Evolutionary conservation across 2,329 filamentous ascomycete genomes (phyloP).

Genomic region (Grosmannia clavigera): DNA sequence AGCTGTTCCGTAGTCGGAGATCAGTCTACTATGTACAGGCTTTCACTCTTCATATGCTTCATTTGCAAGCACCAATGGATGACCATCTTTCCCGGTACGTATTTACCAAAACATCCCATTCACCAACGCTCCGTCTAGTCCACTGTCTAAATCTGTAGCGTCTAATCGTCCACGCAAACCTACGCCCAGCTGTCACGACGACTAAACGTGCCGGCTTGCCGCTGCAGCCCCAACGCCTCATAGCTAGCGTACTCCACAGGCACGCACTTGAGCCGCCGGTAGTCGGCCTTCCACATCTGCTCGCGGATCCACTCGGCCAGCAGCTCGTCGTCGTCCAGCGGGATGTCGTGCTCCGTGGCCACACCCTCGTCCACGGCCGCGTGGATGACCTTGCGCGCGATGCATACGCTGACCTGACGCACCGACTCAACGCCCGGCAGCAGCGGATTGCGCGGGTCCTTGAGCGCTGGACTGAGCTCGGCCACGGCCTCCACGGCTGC

Average conservation of each 20-base stretch:
- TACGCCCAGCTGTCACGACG: constrained; percentile 7
- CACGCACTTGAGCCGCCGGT: constrained; percentile 50
- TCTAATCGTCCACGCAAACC: neutral
- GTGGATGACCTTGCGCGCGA: constrained; percentile 64
- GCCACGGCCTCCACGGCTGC: constrained; percentile 66
- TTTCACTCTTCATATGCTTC: no score
- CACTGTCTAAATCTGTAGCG: no score
- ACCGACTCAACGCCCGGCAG: constrained; percentile 67
- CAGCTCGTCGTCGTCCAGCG: constrained; percentile 37
- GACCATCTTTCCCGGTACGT: no score
- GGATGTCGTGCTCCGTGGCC: constrained; percentile 53
- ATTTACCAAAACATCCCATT: no score
- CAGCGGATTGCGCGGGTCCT: constrained; percentile 50
- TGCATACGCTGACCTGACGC: constrained; percentile 61
- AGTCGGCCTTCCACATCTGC: constrained; percentile 70
- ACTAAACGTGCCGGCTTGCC: neutral
- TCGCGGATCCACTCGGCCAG: constrained; percentile 60
- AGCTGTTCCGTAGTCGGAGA: no score
- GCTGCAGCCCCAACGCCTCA: constrained; percentile 37
- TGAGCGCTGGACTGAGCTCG: constrained; percentile 55
- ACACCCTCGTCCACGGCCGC: constrained; percentile 58
- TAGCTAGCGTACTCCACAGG: constrained; percentile 36
- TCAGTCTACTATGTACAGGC: neutral
- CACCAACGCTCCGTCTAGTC: no score
- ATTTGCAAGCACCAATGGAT: no score